These are phyloP conservation scores for Coemansia biformis DNA, from an alignment of 192 early-diverging fungal species.

Conservation along the genomic window DNA sequence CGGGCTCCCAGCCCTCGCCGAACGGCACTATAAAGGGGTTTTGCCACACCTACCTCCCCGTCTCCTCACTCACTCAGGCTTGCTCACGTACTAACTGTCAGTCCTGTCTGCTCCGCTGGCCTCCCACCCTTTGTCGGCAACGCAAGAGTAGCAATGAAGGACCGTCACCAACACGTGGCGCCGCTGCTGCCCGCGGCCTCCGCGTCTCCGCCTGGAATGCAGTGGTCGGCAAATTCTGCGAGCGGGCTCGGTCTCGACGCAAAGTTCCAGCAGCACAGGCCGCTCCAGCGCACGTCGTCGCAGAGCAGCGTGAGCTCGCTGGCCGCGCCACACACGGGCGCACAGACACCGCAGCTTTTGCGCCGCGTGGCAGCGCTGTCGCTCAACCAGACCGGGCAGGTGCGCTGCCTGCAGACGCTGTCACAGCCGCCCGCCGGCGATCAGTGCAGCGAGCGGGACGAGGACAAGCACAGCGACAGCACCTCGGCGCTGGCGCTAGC, in stretches of 20 bases:
- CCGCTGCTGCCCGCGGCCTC: too few relatives aligned
- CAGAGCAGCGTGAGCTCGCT: slow-evolving; percentile 20
- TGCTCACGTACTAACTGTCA: too few relatives aligned
- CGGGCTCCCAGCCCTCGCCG: too few relatives aligned
- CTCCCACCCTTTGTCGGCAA: too few relatives aligned
- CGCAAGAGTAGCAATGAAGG: too few relatives aligned
- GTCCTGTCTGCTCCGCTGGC: too few relatives aligned
- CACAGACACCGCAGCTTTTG: slow-evolving; percentile 5
- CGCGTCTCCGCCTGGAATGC: slow-evolving; percentile 1
- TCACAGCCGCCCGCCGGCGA: slow-evolving; percentile 3
- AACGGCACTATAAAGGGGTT: too few relatives aligned
- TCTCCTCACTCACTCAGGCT: too few relatives aligned
- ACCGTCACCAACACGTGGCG: too few relatives aligned
- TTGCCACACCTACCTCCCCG: too few relatives aligned
- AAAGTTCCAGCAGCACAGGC: slow-evolving; percentile 11
- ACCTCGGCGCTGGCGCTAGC: slow-evolving; percentile 59
- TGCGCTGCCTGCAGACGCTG: slow-evolving; percentile 22
- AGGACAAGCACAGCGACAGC: slow-evolving; percentile 36
- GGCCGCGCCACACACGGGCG: background rate
- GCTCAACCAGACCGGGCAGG: slow-evolving; percentile 9
- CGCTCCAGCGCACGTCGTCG: slow-evolving; percentile 13
- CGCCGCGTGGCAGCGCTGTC: background rate
- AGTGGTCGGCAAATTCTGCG: background rate
- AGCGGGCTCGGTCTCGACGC: background rate
- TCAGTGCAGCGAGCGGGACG: background rate